These are phyloP conservation scores for Aphanomyces stellatus DNA, from an alignment of 352 stramenopile species.

Conservation along the genomic window DNA sequence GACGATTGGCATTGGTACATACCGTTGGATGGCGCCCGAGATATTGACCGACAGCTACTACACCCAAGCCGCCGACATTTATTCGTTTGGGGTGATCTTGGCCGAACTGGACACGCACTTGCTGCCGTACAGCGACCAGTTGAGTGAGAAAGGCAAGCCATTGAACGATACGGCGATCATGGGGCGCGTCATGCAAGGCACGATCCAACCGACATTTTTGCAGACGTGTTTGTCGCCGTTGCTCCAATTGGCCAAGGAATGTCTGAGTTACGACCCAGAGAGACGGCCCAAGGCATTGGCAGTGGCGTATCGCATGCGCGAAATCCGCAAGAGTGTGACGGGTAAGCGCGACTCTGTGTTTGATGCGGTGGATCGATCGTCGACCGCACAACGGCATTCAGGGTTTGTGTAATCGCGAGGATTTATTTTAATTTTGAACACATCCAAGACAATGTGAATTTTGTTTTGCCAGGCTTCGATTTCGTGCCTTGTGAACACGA, in stretches of 20 bases:
- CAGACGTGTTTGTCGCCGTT: too few species aligned
- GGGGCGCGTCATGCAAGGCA: background rate
- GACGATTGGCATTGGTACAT: constrained; percentile 10
- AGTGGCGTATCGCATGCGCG: background rate
- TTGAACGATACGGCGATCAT: background rate
- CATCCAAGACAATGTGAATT: too few species aligned
- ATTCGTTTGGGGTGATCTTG: constrained; percentile 11
- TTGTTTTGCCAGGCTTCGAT: too few species aligned
- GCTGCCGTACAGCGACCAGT: constrained; percentile 3
- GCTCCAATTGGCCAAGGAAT: background rate
- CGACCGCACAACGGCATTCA: too few species aligned
- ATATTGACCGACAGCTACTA: background rate
- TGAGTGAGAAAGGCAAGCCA: background rate
- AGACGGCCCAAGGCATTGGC: background rate
- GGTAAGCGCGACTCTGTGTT: background rate
- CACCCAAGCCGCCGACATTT: constrained; percentile 4
- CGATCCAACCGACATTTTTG: background rate
- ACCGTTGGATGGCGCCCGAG: constrained; percentile 14
- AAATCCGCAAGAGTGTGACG: background rate
- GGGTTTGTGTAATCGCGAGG: too few species aligned
- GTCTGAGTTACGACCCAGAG: background rate
- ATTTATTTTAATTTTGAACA: too few species aligned
- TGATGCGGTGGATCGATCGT: too few species aligned
- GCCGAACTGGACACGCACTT: background rate
- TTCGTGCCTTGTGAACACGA: too few species aligned